A percentile compares a stretch with the other conserved stretches of the same genome.
phyloP scores from a whole-genome alignment of 768 basidiomycete genomes.

The Lanmaoa pseudosensibilis region DNA sequence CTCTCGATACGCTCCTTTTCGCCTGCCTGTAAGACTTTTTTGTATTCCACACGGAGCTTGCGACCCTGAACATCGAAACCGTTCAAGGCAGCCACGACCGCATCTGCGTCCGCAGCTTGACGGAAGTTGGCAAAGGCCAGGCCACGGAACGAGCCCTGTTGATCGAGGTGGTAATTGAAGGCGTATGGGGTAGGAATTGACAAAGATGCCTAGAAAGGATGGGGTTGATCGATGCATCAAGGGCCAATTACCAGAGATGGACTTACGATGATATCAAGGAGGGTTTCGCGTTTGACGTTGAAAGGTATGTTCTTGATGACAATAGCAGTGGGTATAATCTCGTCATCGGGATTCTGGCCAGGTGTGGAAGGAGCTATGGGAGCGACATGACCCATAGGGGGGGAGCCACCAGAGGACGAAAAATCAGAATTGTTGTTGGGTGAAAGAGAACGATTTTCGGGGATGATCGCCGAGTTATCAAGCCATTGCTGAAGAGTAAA shows the following conservation, averaged over 20 bases:
- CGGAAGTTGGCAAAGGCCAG: conserved; percentile 98
- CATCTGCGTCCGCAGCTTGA: conserved; percentile 86
- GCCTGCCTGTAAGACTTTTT: conserved; percentile 98
- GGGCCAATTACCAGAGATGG: conserved; percentile 2
- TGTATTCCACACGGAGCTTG: conserved; percentile 98
- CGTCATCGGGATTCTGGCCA: conserved; percentile 66
- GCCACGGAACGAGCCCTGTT: conserved; percentile 94
- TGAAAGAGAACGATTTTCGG: conserved; percentile 80
- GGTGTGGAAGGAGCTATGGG: conserved; percentile 52
- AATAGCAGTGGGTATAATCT: conserved; percentile 97
- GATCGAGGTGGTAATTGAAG: conserved; percentile 99
- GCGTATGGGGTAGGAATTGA: conserved; percentile 97
- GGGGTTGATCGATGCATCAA: conserved; percentile 9
- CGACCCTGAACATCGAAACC: conserved; percentile 96
- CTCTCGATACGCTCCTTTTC: conserved; percentile 99
- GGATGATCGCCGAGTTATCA: conserved; percentile 49
- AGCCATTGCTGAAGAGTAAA: conserved; percentile 73
- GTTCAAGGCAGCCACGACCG: conserved; percentile 93
- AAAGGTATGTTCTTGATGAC: conserved; percentile 99
- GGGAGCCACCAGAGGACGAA: conserved; percentile 84
- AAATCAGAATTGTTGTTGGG: conserved; percentile 88
- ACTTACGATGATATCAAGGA: conserved; percentile 94
- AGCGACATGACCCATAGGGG: conserved; percentile 51
- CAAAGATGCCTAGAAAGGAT: conserved; percentile 67
- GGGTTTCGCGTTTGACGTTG: conserved; percentile 94